Base-by-base conservation (phyloP, 1,284 basidiomycete species). In the Leccinum subrobustum region DNA sequence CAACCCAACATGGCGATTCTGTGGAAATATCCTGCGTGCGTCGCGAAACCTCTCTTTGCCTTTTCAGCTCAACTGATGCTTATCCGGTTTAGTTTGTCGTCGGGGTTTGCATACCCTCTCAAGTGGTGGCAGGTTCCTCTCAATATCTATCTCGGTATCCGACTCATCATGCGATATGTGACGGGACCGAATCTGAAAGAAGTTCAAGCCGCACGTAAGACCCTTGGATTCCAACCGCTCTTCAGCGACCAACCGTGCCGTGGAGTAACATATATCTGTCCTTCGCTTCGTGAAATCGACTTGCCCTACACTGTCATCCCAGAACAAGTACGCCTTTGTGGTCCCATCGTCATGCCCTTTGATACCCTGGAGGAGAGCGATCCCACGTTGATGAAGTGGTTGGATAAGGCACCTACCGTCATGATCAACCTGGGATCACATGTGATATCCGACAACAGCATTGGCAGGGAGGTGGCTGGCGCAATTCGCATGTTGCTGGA, bases 71-170 rank as follows among this genome's bases (percentile, higher is more conserved):
- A 8, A 27, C 37, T 61, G 1, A 63, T 14, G 12, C 6, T 8
- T 37, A 18, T n/a, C 18, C 33, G 16, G 14, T 11, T 14, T 9
- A 62, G 61, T 6, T 1, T 54, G 3, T 44, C 51, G 5, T 63
- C 62, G 4, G 62, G 62, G 6, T 61, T 64, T 31, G 20, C 58
- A 8, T 61, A 33, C 4, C 62, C 62, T 39, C 59, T 63, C 8
- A 23, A 61, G n/a, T 61, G 62, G 62, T 63, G 62, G 62, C 62
- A 63, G 25, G 42, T 64, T 23, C 63, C 48, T 2, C 25, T 64
- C 48, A 64, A 61, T 27, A 23, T 64, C 9, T 63, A 64, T 52
- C 63, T 64, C 16, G 11, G 6, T 6, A 53, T 64, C 54, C 58
- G 53, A 23, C 37, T 51, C 5, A 18, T 27, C 9, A 56, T 35